phyloP scores from a whole-genome alignment of 352 stramenopile genomes.

The Pythium dissotocum region DNA sequence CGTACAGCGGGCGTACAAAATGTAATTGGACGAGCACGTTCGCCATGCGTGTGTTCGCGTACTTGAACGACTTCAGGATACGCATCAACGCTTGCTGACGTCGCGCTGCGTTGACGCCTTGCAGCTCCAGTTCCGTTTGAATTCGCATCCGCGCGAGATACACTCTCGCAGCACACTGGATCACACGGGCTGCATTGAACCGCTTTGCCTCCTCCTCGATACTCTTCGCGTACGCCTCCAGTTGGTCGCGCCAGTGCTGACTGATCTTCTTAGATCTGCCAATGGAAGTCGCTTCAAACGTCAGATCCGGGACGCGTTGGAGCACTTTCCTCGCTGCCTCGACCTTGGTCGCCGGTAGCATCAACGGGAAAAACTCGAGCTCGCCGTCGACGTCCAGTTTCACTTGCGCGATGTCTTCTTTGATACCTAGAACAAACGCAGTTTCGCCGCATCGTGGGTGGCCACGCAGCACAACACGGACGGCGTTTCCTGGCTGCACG shows the following conservation, averaged over 20 bases:
- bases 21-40: constrained; percentile 72
- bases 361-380: constrained; percentile 79
- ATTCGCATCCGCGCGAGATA: constrained; percentile 67
- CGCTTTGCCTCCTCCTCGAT: constrained; percentile 70
- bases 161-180: constrained; percentile 71
- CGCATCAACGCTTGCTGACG: constrained; percentile 55
- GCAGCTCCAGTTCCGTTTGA: constrained; percentile 61
- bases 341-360: constrained; percentile 54
- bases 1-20: constrained; percentile 54
- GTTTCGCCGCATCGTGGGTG: constrained; percentile 80
- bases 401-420: constrained; percentile 66
- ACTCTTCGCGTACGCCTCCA: constrained; percentile 60
- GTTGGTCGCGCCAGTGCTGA: constrained; percentile 46
- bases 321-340: constrained; percentile 60
- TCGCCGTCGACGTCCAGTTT: constrained; percentile 81
- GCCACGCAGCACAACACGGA: constrained; percentile 73
- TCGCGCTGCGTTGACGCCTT: constrained; percentile 65
- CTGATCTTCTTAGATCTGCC: constrained; percentile 46
- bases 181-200: constrained; percentile 63
- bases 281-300: constrained; percentile 55
- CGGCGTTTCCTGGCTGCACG: constrained; percentile 51
- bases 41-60: constrained; percentile 67
- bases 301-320: constrained; percentile 56
- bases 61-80: constrained; percentile 50
- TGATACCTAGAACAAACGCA: constrained; percentile 62